phyloP scores from a whole-genome alignment of 306 rosid species.

The Carpinus viminea region DNA sequence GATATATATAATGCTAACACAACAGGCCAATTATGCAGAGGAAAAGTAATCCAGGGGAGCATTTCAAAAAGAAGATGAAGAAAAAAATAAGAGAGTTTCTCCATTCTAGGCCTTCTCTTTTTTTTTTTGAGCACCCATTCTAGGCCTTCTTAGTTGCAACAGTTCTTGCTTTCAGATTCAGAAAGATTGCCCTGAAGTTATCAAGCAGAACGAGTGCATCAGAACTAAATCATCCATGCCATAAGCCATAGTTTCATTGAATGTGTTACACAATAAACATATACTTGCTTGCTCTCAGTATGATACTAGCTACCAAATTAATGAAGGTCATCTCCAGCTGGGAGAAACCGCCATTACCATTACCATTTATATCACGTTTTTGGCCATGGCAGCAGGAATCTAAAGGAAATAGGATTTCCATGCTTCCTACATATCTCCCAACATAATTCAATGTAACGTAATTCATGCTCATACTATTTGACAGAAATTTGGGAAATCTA shows the following conservation, averaged over 20 bases:
- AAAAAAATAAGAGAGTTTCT: background rate
- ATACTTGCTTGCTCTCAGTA: background rate
- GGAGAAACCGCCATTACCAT: background rate
- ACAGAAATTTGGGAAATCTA: background rate
- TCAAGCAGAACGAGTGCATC: conserved; percentile 22
- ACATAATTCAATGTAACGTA: too few relatives aligned
- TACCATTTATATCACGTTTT: background rate
- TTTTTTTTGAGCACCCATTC: too few relatives aligned
- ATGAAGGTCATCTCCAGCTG: background rate
- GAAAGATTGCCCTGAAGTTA: conserved; percentile 77
- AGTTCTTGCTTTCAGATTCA: conserved; percentile 83
- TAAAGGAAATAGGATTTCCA: background rate
- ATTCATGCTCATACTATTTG: background rate
- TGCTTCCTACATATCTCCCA: too few relatives aligned
- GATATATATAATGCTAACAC: background rate
- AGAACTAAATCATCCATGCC: conserved; percentile 1
- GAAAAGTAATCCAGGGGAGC: background rate
- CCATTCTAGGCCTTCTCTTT: conserved; percentile 53
- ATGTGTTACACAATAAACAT: background rate
- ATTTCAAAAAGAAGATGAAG: background rate
- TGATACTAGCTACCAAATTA: conserved; percentile 5
- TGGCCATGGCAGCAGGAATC: background rate
- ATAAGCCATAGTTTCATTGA: background rate
- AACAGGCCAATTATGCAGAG: conserved; percentile 5
- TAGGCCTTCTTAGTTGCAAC: conserved; percentile 64